These are phyloP conservation scores for Emericellopsis terricola DNA, from an alignment of 495 filamentous ascomycete species.

Conservation along the genomic window DNA sequence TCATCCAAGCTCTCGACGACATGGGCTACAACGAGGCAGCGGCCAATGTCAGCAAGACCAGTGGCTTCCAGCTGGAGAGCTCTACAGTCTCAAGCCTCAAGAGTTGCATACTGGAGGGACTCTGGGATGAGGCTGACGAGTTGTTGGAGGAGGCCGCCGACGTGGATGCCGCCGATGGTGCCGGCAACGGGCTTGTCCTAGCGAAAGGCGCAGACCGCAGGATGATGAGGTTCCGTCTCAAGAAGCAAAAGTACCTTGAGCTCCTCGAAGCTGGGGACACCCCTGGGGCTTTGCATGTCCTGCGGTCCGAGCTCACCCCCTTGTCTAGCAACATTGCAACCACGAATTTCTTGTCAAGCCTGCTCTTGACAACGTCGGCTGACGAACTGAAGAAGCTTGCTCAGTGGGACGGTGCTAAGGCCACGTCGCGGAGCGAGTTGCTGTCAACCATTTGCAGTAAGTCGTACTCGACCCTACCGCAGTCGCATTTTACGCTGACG, in stretches of 20 bases:
- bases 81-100: slow-evolving; percentile 71
- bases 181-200: slow-evolving; percentile 23
- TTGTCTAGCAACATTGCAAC: slow-evolving; percentile 58
- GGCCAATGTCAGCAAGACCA: slow-evolving; percentile 53
- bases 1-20: slow-evolving; percentile 81
- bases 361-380: slow-evolving; percentile 70
- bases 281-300: slow-evolving; percentile 53
- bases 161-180: slow-evolving; percentile 28
- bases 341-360: slow-evolving; percentile 70
- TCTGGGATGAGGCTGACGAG: slow-evolving; percentile 72
- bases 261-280: slow-evolving; percentile 63
- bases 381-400: slow-evolving; percentile 72
- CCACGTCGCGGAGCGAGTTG: slow-evolving; percentile 54
- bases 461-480: too few relatives aligned
- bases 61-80: slow-evolving; percentile 77
- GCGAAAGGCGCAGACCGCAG: slow-evolving; percentile 24
- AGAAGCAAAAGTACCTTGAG: slow-evolving; percentile 92
- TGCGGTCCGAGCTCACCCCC: slow-evolving; percentile 77
- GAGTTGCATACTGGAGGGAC: slow-evolving; percentile 59
- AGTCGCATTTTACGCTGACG: slow-evolving; percentile 1
- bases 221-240: slow-evolving; percentile 48
- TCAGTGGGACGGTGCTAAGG: slow-evolving; percentile 73
- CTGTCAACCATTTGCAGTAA: slow-evolving; percentile 70
- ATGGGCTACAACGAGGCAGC: slow-evolving; percentile 72
- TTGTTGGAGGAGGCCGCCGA: slow-evolving; percentile 46